Percentiles rank a stretch among this genome's conserved stretches.
Evolutionary conservation across 805 yeast genomes (phyloP).

Genomic region (Alloascoidea africana): DNA sequence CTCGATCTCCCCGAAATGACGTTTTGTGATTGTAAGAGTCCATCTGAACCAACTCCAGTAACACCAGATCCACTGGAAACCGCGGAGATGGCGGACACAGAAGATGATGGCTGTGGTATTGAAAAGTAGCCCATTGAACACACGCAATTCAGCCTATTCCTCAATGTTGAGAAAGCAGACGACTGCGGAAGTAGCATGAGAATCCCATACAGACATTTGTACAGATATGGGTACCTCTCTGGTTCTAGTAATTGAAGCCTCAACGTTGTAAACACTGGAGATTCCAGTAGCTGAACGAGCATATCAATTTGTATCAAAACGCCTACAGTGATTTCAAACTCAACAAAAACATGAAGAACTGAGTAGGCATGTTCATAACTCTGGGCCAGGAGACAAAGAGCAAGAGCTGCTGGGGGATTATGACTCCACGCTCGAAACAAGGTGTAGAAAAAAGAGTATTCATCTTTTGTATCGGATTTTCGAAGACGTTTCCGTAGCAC

Average conservation of each 20-base stretch:
- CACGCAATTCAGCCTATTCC: constrained; percentile 40
- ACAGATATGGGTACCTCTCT: constrained; percentile 46
- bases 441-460: constrained; percentile 43
- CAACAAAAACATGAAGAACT: constrained; percentile 50
- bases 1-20: constrained; percentile 8
- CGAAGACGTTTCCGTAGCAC: constrained; percentile 38
- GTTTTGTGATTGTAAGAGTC: constrained; percentile 1
- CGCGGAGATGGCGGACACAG: neutral
- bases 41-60: neutral
- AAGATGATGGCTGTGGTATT: neutral
- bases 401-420: constrained; percentile 60
- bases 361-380: constrained; percentile 59
- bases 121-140: neutral
- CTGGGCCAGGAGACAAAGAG: constrained; percentile 56
- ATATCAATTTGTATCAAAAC: constrained; percentile 62
- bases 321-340: constrained; percentile 53
- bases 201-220: constrained; percentile 63
- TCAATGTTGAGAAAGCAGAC: constrained; percentile 51
- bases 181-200: constrained; percentile 75
- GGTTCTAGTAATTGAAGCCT: constrained; percentile 63
- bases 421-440: constrained; percentile 69
- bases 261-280: constrained; percentile 62
- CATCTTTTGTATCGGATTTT: constrained; percentile 40
- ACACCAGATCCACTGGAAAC: neutral
- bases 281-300: constrained; percentile 59